Percentiles rank a stretch among this genome's conserved stretches.
Evolutionary conservation across 2,329 filamentous ascomycete genomes (phyloP).

Genomic region (Cordyceps farinosa): DNA sequence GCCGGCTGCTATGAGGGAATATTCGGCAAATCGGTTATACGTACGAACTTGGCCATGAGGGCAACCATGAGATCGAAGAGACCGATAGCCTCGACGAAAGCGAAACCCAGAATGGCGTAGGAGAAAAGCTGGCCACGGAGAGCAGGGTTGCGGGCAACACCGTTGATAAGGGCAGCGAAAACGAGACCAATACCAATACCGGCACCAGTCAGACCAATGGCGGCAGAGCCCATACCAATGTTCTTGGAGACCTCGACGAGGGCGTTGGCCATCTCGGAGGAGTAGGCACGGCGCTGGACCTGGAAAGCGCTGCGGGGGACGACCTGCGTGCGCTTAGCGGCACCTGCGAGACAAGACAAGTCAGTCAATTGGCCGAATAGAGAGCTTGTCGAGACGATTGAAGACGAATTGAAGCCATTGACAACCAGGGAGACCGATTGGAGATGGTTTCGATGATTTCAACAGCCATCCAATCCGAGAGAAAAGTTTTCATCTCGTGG

Average conservation of each 20-base stretch:
- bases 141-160: conserved; percentile 90
- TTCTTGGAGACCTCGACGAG: conserved; percentile 90
- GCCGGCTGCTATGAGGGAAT: conserved; percentile 11
- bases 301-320: conserved; percentile 63
- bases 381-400: not conserved
- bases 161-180: conserved; percentile 84
- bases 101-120: conserved; percentile 93
- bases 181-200: conserved; percentile 95
- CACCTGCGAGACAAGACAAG: conserved; percentile 30
- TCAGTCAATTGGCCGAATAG: conserved; percentile 30
- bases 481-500: conserved; percentile 28
- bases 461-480: not conserved
- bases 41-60: conserved; percentile 88
- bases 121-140: conserved; percentile 92
- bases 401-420: conserved; percentile 19
- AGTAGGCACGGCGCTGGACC: conserved; percentile 71
- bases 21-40: conserved; percentile 30
- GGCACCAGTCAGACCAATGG: conserved; percentile 88
- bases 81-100: conserved; percentile 90
- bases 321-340: conserved; percentile 71
- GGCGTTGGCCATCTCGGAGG: conserved; percentile 82
- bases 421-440: conserved; percentile 12
- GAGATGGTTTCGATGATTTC: not conserved
- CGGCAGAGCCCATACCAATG: conserved; percentile 83
- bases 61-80: conserved; percentile 88